phyloP scores from a whole-genome alignment of 2,329 filamentous ascomycete genomes.

The Arthrinium phaeospermum region DNA sequence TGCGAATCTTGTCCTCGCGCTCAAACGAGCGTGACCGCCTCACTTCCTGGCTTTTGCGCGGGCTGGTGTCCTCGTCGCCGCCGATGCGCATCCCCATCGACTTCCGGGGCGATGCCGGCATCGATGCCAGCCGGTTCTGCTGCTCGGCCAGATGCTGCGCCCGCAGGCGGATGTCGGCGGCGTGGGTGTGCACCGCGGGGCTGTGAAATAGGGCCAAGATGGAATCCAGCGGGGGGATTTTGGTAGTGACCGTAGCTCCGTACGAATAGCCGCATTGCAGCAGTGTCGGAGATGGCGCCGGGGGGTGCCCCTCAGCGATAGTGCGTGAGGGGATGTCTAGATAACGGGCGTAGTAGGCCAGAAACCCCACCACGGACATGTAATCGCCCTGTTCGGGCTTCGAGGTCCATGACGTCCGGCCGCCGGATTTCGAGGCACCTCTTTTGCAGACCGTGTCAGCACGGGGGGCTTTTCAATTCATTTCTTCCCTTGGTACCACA shows the following conservation, averaged over 20 bases:
- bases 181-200: slow-evolving; percentile 59
- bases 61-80: slow-evolving; percentile 48
- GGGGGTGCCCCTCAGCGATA: slow-evolving; percentile 17
- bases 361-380: slow-evolving; percentile 79
- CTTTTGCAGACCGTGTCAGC: slow-evolving; percentile 49
- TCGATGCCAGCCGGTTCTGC: slow-evolving; percentile 56
- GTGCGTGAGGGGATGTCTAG: slow-evolving; percentile 48
- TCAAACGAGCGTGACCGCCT: slow-evolving; percentile 46
- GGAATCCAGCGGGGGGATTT: slow-evolving; percentile 66
- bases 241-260: slow-evolving; percentile 80
- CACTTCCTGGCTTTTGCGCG: slow-evolving; percentile 46
- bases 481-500: background rate
- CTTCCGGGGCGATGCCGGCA: slow-evolving; percentile 38
- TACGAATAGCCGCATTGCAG: slow-evolving; percentile 88
- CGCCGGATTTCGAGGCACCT: slow-evolving; percentile 76
- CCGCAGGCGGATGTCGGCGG: slow-evolving; percentile 72
- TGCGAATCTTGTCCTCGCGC: slow-evolving; percentile 53
- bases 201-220: slow-evolving; percentile 66
- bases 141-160: slow-evolving; percentile 72
- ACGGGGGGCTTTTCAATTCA: too few species aligned
- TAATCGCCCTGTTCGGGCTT: slow-evolving; percentile 84
- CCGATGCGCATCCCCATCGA: slow-evolving; percentile 54
- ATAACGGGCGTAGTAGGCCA: slow-evolving; percentile 73
- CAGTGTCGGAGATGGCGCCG: slow-evolving; percentile 42
- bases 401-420: slow-evolving; percentile 86